Conservation (phyloP, 1,139 yeast genomes). For the Candida frijolesensis region DNA sequence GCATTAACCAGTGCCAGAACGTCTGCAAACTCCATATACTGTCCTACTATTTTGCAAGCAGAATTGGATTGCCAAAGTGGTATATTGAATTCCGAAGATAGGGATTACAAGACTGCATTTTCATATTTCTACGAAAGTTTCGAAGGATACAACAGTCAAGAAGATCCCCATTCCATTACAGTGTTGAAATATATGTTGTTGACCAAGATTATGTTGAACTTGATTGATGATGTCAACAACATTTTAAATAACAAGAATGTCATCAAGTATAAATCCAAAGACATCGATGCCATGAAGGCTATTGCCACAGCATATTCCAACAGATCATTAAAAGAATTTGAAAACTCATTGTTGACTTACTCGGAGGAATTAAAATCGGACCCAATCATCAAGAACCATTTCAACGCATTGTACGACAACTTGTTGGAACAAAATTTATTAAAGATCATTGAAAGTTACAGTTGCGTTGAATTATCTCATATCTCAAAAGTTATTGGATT, state of each 20-base stretch:
- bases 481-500: slow-evolving; percentile 87
- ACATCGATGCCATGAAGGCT: slow-evolving; percentile 90
- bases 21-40: slow-evolving; percentile 91
- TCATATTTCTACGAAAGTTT: slow-evolving; percentile 95
- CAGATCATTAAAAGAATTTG: slow-evolving; percentile 90
- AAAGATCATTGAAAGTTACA: slow-evolving; percentile 94
- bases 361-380: slow-evolving; percentile 81
- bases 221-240: slow-evolving; percentile 81
- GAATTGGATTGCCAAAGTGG: slow-evolving; percentile 96
- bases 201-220: slow-evolving; percentile 89
- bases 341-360: slow-evolving; percentile 71
- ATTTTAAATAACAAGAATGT: slow-evolving; percentile 80
- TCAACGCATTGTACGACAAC: slow-evolving; percentile 90
- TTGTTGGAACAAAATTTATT: slow-evolving; percentile 89
- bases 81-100: slow-evolving; percentile 92
- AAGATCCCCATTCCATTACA: slow-evolving; percentile 68
- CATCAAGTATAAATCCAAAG: slow-evolving; percentile 70
- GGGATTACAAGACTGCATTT: slow-evolving; percentile 93
- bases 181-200: slow-evolving; percentile 90
- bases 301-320: slow-evolving; percentile 88
- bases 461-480: slow-evolving; percentile 89
- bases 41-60: slow-evolving; percentile 94
- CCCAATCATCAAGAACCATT: slow-evolving; percentile 86
- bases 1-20: slow-evolving; percentile 95
- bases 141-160: slow-evolving; percentile 74